A percentile compares a stretch with the other conserved stretches of the same genome.
These are phyloP conservation scores for Seiridium cupressi DNA, from an alignment of 2,329 filamentous ascomycete genomes.

Conservation along the genomic window DNA sequence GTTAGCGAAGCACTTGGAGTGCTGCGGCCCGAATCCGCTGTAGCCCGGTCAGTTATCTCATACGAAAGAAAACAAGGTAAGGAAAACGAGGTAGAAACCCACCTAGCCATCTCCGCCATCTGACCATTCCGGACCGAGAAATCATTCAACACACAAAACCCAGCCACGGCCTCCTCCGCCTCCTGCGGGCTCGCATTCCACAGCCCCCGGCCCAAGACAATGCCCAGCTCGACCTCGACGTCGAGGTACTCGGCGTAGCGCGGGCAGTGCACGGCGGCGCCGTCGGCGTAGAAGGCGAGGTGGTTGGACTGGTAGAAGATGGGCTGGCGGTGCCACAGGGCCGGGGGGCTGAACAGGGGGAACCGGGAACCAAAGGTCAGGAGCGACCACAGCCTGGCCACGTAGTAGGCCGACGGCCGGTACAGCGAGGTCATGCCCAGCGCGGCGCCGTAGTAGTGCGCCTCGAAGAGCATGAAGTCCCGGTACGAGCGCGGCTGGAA, in stretches of 20 bases:
- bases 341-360: slow-evolving; percentile 17
- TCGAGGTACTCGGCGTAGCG: slow-evolving; percentile 21
- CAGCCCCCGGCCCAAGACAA: slow-evolving; percentile 18
- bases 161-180: slow-evolving; percentile 20
- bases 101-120: slow-evolving; percentile 21
- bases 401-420: slow-evolving; percentile 10
- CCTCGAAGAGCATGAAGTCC: slow-evolving; percentile 27
- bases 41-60: neutral
- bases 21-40: slow-evolving; percentile 24
- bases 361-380: slow-evolving; percentile 16
- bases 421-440: slow-evolving; percentile 20
- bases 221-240: slow-evolving; percentile 24
- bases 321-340: slow-evolving; percentile 21
- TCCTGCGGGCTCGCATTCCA: slow-evolving; percentile 22
- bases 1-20: slow-evolving; percentile 25
- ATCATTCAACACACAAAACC: slow-evolving; percentile 25
- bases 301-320: slow-evolving; percentile 27
- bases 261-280: slow-evolving; percentile 17
- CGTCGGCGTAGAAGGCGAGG: slow-evolving; percentile 22
- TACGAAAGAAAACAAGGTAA: neutral
- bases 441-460: slow-evolving; percentile 21
- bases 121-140: slow-evolving; percentile 22
- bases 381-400: slow-evolving; percentile 12
- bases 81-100: neutral
- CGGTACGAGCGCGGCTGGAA: slow-evolving; percentile 25